Evolutionary conservation across 371 early-diverging fungal species (phyloP).

Genomic region (Mucor irregularis): DNA sequence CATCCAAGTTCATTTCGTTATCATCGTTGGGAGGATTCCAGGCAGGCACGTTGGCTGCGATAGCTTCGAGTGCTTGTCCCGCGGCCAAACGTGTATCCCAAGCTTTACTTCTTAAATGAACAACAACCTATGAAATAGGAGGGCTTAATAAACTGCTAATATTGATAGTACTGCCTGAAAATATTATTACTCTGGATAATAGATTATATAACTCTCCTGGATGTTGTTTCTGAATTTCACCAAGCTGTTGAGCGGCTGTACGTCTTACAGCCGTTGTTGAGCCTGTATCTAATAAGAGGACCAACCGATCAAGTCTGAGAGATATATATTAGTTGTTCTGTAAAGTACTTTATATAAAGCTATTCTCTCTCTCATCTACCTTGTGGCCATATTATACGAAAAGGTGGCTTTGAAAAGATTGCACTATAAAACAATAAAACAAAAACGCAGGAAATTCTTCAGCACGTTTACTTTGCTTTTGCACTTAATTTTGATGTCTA

Average conservation of each 20-base stretch:
- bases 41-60: slow-evolving; percentile 82
- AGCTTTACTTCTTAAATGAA: slow-evolving; percentile 81
- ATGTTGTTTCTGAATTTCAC: slow-evolving; percentile 92
- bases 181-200: slow-evolving; percentile 75
- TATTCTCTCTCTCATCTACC: slow-evolving; percentile 14
- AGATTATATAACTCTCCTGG: slow-evolving; percentile 90
- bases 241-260: slow-evolving; percentile 94
- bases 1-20: slow-evolving; percentile 10
- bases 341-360: neutral
- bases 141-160: neutral
- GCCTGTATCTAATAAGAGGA: slow-evolving; percentile 91
- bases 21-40: slow-evolving; percentile 67
- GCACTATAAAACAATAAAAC: neutral
- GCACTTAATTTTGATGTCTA: too few relatives aligned
- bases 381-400: slow-evolving; percentile 36
- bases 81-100: slow-evolving; percentile 98
- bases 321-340: neutral
- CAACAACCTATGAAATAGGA: slow-evolving; percentile 78
- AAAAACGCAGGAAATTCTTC: slow-evolving; percentile 2
- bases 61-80: slow-evolving; percentile 88
- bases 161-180: neutral
- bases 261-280: slow-evolving; percentile 84
- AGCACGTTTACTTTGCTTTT: too few relatives aligned
- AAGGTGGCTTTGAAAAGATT: slow-evolving; percentile 10
- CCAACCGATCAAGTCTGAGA: slow-evolving; percentile 87